Evolutionary conservation across 805 yeast species (phyloP).

Genomic region (Schizosaccharomyces octosporus): DNA sequence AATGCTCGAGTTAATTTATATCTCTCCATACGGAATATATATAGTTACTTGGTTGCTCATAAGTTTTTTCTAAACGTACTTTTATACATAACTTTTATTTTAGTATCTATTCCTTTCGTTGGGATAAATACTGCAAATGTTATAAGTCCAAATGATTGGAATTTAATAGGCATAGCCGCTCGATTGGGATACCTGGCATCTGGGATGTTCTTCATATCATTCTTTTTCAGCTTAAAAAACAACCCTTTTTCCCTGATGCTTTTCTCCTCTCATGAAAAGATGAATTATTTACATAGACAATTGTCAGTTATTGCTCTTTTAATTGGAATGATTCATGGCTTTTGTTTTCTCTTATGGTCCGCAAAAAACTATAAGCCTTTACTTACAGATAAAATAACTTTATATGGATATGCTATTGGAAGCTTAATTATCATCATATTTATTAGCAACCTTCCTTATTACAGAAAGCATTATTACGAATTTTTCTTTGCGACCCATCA

Average conservation of each 20-base stretch:
- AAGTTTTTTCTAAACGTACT: too few species aligned
- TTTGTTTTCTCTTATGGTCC: not conserved
- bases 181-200: not conserved
- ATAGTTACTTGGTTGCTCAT: too few species aligned
- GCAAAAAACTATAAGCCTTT: not conserved
- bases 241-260: not conserved
- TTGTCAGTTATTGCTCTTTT: not conserved
- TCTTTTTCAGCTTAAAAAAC: not conserved
- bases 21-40: too few species aligned
- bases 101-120: not conserved
- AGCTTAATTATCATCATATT: not conserved
- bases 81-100: not conserved
- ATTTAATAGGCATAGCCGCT: not conserved
- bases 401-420: not conserved
- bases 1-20: too few species aligned
- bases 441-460: not conserved
- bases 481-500: not conserved
- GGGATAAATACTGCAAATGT: not conserved
- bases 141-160: not conserved
- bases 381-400: not conserved
- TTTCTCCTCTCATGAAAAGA: not conserved
- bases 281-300: not conserved
- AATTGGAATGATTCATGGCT: not conserved
- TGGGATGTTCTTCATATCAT: not conserved
- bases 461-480: not conserved